A percentile compares a stretch with the other conserved stretches of the same genome.
phyloP scores from a whole-genome alignment of 1,139 yeast species.

The Suhomyces bribrorum region DNA sequence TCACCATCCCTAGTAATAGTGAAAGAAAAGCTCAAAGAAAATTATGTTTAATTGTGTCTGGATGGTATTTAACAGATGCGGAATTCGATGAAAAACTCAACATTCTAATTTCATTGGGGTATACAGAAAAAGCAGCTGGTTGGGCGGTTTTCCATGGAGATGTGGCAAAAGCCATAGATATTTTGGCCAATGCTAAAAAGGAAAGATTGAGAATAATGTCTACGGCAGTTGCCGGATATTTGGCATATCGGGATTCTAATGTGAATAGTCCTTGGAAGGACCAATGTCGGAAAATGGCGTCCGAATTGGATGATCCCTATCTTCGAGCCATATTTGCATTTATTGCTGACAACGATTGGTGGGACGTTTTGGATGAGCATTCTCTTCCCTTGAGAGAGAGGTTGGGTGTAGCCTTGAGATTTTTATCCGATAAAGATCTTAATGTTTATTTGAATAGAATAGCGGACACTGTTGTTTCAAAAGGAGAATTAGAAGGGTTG shows the following conservation, averaged over 20 bases:
- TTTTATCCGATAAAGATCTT: conserved; percentile 75
- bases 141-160: conserved; percentile 97
- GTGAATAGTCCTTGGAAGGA: conserved; percentile 91
- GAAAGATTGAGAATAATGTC: conserved; percentile 77
- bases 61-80: conserved; percentile 82
- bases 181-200: conserved; percentile 58
- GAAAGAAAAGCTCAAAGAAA: conserved; percentile 65
- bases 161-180: conserved; percentile 75
- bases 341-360: conserved; percentile 94
- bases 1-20: conserved; percentile 49
- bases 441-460: conserved; percentile 67
- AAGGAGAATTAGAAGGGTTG: conserved; percentile 90
- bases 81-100: conserved; percentile 74
- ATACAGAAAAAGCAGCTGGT: conserved; percentile 90
- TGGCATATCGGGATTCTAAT: conserved; percentile 64
- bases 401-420: conserved; percentile 85
- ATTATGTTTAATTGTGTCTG: conserved; percentile 80
- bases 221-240: conserved; percentile 91
- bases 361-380: conserved; percentile 90
- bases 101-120: conserved; percentile 57
- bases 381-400: conserved; percentile 86
- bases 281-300: conserved; percentile 83
- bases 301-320: conserved; percentile 87
- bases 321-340: conserved; percentile 90
- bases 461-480: conserved; percentile 66